These are phyloP conservation scores for Penicillium griseofulvum DNA, from an alignment of 2,329 filamentous ascomycete species.

Conservation along the genomic window DNA sequence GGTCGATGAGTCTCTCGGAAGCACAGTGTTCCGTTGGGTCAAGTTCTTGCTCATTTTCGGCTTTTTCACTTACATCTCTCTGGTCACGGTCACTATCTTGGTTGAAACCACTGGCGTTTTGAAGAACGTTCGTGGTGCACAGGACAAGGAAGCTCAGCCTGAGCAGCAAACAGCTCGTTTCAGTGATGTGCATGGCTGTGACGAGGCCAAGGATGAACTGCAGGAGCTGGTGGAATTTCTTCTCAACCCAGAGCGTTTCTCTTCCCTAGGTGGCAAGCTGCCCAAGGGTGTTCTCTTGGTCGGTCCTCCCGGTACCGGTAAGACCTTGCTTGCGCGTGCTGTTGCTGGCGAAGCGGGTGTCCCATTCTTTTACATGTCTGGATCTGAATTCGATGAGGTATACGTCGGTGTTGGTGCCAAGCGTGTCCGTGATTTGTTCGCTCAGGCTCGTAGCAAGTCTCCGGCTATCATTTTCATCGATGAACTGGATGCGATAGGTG, in stretches of 20 bases:
- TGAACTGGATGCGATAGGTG: conserved; percentile 89
- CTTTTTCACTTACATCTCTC: conserved; percentile 72
- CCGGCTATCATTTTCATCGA: conserved; percentile 95
- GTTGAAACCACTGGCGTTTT: conserved; percentile 77
- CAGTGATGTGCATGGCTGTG: conserved; percentile 90
- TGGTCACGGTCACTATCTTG: conserved; percentile 76
- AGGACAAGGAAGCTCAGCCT: conserved; percentile 81
- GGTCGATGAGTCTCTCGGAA: conserved; percentile 82
- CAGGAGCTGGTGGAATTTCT: conserved; percentile 96
- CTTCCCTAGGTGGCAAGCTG: conserved; percentile 88
- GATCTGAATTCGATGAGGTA: conserved; percentile 96
- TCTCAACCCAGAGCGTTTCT: conserved; percentile 89
- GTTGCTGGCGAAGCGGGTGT: conserved; percentile 96
- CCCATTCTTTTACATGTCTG: conserved; percentile 99
- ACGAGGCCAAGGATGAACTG: conserved; percentile 97
- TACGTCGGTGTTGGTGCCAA: conserved; percentile 97
- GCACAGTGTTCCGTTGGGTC: conserved; percentile 82
- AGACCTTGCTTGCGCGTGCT: conserved; percentile 90
- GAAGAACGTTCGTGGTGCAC: conserved; percentile 70
- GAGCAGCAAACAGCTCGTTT: conserved; percentile 91
- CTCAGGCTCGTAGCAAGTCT: conserved; percentile 76
- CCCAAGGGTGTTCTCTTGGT: conserved; percentile 95
- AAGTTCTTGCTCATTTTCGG: conserved; percentile 80
- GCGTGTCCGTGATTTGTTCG: conserved; percentile 90
- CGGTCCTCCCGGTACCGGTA: conserved; percentile 94